A percentile compares a stretch with the other conserved stretches of the same genome.
phyloP scores from a whole-genome alignment of 495 filamentous ascomycete species.

The Clohesyomyces aquaticus region DNA sequence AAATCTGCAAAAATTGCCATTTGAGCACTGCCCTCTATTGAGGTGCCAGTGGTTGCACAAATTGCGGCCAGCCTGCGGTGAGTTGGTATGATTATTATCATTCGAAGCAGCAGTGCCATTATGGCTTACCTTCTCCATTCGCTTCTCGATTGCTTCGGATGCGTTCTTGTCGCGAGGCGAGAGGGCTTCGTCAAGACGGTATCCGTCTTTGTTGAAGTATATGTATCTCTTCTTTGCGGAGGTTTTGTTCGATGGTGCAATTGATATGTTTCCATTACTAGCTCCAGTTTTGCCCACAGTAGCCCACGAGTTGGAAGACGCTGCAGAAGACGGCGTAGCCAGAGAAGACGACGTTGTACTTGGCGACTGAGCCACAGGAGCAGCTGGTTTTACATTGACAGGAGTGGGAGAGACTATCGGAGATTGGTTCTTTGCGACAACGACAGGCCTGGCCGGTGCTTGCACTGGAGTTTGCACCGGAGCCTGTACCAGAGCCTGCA shows the following conservation, averaged over 20 bases:
- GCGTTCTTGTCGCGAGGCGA: slow-evolving; percentile 35
- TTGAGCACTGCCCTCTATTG: slow-evolving; percentile 40
- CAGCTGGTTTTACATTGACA: neutral
- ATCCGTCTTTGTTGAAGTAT: slow-evolving; percentile 42
- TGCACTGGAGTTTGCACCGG: neutral
- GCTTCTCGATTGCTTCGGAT: slow-evolving; percentile 35
- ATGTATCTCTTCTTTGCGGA: slow-evolving; percentile 36
- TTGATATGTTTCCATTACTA: slow-evolving; percentile 41
- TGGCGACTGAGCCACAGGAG: slow-evolving; percentile 3
- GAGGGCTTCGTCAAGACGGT: slow-evolving; percentile 45
- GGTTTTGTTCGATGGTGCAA: slow-evolving; percentile 37
- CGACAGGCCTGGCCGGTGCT: neutral
- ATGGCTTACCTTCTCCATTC: slow-evolving; percentile 26
- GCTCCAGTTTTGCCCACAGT: slow-evolving; percentile 42
- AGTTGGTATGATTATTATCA: neutral
- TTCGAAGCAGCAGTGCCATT: neutral
- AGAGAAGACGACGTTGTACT: slow-evolving; percentile 17
- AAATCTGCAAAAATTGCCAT: slow-evolving; percentile 43
- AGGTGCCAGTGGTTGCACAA: slow-evolving; percentile 49
- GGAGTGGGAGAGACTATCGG: slow-evolving; percentile 5
- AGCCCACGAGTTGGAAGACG: slow-evolving; percentile 41
- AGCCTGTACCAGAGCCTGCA: slow-evolving; percentile 6
- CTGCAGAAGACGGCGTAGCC: neutral
- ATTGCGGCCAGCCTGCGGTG: slow-evolving; percentile 29
- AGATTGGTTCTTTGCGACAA: neutral